Evolutionary conservation across 352 stramenopile genomes (phyloP).

Genomic region (Phytophthora meadii): DNA sequence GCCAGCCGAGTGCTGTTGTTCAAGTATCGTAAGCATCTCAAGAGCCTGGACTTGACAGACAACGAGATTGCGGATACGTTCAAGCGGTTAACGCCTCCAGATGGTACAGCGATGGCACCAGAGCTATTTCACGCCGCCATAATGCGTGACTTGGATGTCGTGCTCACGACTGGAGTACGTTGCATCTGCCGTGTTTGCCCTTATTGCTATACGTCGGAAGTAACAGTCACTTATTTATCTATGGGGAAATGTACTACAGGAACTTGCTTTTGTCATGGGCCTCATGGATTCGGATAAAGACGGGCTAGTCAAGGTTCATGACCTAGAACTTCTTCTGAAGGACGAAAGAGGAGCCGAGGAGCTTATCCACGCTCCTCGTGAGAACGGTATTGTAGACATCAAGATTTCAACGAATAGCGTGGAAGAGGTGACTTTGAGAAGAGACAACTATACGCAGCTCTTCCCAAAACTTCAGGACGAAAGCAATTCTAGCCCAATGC

Average conservation of each 20-base stretch:
- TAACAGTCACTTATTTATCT: background rate
- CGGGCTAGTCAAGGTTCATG: constrained; percentile 65
- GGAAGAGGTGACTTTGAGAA: constrained; percentile 60
- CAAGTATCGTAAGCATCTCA: constrained; percentile 74
- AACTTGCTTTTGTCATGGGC: constrained; percentile 66
- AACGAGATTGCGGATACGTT: constrained; percentile 85
- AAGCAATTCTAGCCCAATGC: constrained; percentile 41
- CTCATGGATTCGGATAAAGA: constrained; percentile 79
- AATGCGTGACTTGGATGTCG: constrained; percentile 74
- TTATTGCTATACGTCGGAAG: background rate
- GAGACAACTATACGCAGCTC: constrained; percentile 69
- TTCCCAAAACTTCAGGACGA: constrained; percentile 65
- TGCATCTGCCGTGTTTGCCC: background rate
- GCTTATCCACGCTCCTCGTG: constrained; percentile 56
- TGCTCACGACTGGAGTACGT: constrained; percentile 79
- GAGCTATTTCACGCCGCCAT: constrained; percentile 73
- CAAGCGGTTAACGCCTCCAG: constrained; percentile 51
- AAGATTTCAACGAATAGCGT: constrained; percentile 68
- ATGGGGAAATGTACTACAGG: constrained; percentile 33
- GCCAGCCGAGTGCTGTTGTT: constrained; percentile 72
- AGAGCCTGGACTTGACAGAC: constrained; percentile 68
- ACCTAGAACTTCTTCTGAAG: constrained; percentile 81
- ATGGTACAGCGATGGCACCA: constrained; percentile 49
- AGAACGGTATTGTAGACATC: constrained; percentile 67
- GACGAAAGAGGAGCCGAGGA: constrained; percentile 59